A percentile compares a stretch with the other conserved stretches of the same genome.
These are phyloP conservation scores for Suillus weaverae DNA, from an alignment of 768 basidiomycete species.

Conservation along the genomic window DNA sequence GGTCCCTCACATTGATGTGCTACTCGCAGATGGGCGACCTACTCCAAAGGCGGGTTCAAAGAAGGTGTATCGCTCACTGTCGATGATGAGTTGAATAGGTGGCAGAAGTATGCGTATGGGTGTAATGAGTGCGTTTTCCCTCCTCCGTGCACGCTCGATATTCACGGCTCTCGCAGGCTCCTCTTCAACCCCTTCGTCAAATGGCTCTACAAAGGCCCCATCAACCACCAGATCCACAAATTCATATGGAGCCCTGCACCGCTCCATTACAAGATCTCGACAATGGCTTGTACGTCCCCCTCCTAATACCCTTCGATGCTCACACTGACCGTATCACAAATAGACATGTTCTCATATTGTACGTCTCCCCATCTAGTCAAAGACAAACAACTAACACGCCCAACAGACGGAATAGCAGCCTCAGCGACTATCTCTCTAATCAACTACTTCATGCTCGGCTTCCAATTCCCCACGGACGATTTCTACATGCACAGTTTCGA, in stretches of 20 bases:
- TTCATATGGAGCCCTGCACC: constrained; percentile 80
- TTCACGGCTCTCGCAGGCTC: constrained; percentile 66
- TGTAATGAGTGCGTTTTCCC: constrained; percentile 43
- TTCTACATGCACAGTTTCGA: constrained; percentile 81
- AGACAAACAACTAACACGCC: background rate
- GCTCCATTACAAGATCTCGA: constrained; percentile 78
- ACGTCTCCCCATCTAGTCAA: constrained; percentile 19
- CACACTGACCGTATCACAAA: constrained; percentile 5
- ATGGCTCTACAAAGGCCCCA: constrained; percentile 80
- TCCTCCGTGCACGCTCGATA: constrained; percentile 17
- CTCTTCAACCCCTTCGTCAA: constrained; percentile 81
- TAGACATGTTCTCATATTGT: constrained; percentile 57
- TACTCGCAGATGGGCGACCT: constrained; percentile 64
- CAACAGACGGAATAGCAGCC: constrained; percentile 55
- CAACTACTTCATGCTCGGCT: constrained; percentile 77
- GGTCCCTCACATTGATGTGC: background rate
- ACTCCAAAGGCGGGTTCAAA: constrained; percentile 83
- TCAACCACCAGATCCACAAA: constrained; percentile 75
- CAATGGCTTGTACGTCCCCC: constrained; percentile 48
- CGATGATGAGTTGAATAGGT: constrained; percentile 88
- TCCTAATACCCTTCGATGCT: background rate
- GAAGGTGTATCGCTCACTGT: constrained; percentile 89
- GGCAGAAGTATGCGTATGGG: constrained; percentile 90
- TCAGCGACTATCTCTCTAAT: constrained; percentile 64
- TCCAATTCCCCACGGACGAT: constrained; percentile 68